phyloP scores from a whole-genome alignment of 257 asterid genomes.

The Przewalskia tangutica region DNA sequence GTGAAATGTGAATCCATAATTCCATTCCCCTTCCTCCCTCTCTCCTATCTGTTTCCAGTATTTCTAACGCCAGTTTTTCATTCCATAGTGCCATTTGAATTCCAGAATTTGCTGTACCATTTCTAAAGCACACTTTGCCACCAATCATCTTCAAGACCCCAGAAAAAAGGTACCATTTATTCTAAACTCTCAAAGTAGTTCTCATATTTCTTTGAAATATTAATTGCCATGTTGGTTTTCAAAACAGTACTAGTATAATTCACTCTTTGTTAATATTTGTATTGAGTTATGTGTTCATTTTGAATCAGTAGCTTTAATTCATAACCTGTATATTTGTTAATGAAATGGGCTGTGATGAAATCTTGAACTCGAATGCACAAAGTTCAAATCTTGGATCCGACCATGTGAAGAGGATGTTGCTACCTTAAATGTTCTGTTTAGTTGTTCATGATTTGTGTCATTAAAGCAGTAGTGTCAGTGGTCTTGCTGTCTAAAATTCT shows the following conservation, averaged over 20 bases:
- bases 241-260: neutral
- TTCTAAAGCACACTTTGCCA: neutral
- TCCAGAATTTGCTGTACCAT: neutral
- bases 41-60: neutral
- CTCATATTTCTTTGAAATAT: neutral
- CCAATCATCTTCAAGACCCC: neutral
- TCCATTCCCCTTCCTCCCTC: neutral
- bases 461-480: neutral
- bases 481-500: neutral
- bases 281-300: neutral
- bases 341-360: neutral
- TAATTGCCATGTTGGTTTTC: neutral
- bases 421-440: neutral
- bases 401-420: neutral
- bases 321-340: no score
- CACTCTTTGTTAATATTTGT: neutral
- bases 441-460: neutral
- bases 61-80: constrained; percentile 1
- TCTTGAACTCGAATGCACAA: neutral
- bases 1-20: neutral
- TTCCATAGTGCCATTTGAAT: neutral
- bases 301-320: neutral
- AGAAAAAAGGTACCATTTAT: neutral
- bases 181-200: neutral
- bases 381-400: neutral